A percentile compares a stretch with the other conserved stretches of the same genome.
Conservation (phyloP, 1,284 basidiomycete genomes). For the Pisolithus thermaeus region DNA sequence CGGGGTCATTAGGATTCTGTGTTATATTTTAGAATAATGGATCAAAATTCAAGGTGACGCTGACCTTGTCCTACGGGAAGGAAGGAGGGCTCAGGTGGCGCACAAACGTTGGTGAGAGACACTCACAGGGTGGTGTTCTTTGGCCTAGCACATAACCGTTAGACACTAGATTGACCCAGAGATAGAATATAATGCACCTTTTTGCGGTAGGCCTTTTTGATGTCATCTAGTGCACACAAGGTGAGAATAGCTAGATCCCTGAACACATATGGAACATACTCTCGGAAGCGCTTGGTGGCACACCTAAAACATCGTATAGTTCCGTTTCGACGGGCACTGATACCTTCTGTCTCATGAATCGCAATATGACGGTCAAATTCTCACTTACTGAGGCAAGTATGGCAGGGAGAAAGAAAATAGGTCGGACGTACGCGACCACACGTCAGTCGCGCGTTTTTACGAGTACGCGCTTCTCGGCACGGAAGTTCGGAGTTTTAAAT, state of each 20-base stretch:
- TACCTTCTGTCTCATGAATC: constrained; percentile 7
- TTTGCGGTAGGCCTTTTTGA: constrained; percentile 89
- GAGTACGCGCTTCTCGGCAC: constrained; percentile 26
- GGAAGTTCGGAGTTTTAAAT: constrained; percentile 25
- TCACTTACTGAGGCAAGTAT: constrained; percentile 20
- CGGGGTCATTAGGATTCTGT: constrained; percentile 76
- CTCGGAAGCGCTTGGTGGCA: constrained; percentile 63
- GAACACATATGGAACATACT: constrained; percentile 36
- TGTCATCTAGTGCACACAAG: constrained; percentile 53
- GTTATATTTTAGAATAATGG: constrained; percentile 3
- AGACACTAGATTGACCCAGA: constrained; percentile 18
- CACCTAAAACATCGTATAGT: constrained; percentile 77
- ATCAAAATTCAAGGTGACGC: constrained; percentile 3
- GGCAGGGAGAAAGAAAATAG: constrained; percentile 16
- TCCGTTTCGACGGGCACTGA: constrained; percentile 69
- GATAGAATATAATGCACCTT: constrained; percentile 49
- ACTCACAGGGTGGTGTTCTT: constrained; percentile 85
- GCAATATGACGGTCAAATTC: neutral
- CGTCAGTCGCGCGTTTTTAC: constrained; percentile 16
- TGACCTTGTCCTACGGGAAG: constrained; percentile 57
- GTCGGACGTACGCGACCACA: constrained; percentile 19
- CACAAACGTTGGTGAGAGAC: constrained; percentile 1
- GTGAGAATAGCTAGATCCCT: constrained; percentile 8
- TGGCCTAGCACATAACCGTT: constrained; percentile 50
- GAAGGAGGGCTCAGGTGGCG: constrained; percentile 2